Evolutionary conservation across 768 basidiomycete genomes (phyloP), one percentile per base, ranked within the genome.

Genomic region (Kwoniella europaea): DNA sequence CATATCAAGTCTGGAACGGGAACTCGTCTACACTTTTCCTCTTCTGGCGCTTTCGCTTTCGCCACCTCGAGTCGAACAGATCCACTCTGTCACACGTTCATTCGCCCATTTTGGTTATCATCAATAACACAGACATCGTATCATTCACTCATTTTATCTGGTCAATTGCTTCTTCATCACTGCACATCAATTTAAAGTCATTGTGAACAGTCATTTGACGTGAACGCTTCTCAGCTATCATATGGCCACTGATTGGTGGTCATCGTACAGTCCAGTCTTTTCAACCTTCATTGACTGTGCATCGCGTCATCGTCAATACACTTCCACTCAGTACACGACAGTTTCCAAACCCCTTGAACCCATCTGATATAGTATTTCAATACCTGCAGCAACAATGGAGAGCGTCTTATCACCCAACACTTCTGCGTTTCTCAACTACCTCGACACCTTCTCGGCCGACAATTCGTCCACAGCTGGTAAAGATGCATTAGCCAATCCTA

Each of bases 341-440:
- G 10, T 50, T 50, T 4, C 0, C 18, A 50, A 50, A 15, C 18
- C 2, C 46, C 13, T 35, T 35, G 35, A 0, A 0, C 35, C 6
- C 35, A 35, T 35, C 35, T 35, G 46, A 50, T 18, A 16, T 50
- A 50, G 35, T 35, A 35, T 35, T 35, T 1, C 46, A 50, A 50
- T 50, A 13, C 46, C 18, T 50, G 35, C 35, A 15, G 46, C 18
- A 15, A 59, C 10, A 59, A 70, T 70, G 69, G 71, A 68, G 22
- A 70, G 75, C 42, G 68, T 55, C 16, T 61, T 80, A 43, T 67
- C 79, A 6, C 79, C 79, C 60, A 80, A 78, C 67, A 80, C 79
- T 35, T 65, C 75, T 50, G 76, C 79, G 29, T 76, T 80, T 66
- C 74, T 80, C 44, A 64, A 68, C 44, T 78, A 76, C 69, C 68